Base-by-base conservation (phyloP, 139 green algal genomes). In the Protoeuglena noctilucae region DNA sequence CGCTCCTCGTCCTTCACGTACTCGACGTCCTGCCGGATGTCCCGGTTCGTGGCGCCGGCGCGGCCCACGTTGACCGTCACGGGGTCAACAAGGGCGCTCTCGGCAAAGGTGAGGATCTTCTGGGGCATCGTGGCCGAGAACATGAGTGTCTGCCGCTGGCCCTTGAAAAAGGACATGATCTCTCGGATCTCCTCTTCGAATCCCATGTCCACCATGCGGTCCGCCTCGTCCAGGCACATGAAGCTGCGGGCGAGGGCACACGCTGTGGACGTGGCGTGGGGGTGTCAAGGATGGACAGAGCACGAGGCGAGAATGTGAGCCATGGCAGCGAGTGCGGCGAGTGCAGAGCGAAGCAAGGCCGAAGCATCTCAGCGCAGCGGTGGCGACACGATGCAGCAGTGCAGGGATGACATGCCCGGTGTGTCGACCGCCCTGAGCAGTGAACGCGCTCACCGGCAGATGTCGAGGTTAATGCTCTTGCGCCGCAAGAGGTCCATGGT, bases 1-100 rank as follows among this genome's bases (percentile, higher is more conserved):
- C 95, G 95, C 48, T 77, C 79, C 66, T 96, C 92, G 61, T 93
- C 73, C 71, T 97, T 97, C 6, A 98, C 91, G 53, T 96, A 98
- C 72, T 98, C 91, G 41, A 98, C 87, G 74, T 97, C 89, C 78
- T 86, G 73, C 52, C 96, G 94, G 29, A 98, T 83, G 65, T 97
- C 84, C 61, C 95, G 62, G 72, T 94, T 96, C 45, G 90, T 86
- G 4, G 90, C 90, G 26, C 90, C 90, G 28, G 88, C 84, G 5
- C 84, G 72, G 2, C 82, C 81, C 4, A 94, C 83, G 67, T 94
- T 94, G 47, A 94, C 83, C 46, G 86, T 78, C 18, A 98, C 73
- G 0, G 91, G 82, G 56, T 95, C 75, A 47, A 94, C 81, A 46
- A 98, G 76, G 18, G 90, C 88, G 24, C 58, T 85, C 73, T 95